Percentiles rank a stretch among this genome's conserved stretches.
These are phyloP conservation scores for Sarocladium kiliense DNA, from an alignment of 2,329 filamentous ascomycete species.

Conservation along the genomic window DNA sequence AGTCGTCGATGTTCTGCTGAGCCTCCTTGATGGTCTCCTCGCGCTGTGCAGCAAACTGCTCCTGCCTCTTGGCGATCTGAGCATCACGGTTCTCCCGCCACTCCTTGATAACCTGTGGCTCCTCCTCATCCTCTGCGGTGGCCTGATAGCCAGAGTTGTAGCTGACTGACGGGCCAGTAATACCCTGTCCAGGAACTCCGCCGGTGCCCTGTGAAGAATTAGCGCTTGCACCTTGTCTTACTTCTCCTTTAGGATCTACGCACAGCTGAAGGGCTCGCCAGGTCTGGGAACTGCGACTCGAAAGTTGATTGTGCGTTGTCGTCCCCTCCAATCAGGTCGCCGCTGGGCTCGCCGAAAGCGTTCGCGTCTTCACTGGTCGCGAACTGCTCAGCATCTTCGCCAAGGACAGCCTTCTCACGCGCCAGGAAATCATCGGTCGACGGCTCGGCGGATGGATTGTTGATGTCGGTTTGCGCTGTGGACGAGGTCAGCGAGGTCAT, in stretches of 20 bases:
- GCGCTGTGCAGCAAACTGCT: constrained; percentile 78
- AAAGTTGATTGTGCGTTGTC: constrained; percentile 55
- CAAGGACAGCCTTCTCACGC: constrained; percentile 83
- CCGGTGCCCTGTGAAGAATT: constrained; percentile 22
- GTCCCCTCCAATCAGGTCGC: constrained; percentile 68
- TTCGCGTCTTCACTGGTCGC: constrained; percentile 67
- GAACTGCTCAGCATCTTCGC: constrained; percentile 92
- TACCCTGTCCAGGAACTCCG: constrained; percentile 19
- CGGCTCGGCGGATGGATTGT: constrained; percentile 50
- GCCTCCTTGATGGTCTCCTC: constrained; percentile 83
- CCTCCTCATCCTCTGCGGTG: constrained; percentile 63
- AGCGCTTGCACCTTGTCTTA: constrained; percentile 10
- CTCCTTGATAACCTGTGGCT: constrained; percentile 81
- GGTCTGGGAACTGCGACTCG: constrained; percentile 85
- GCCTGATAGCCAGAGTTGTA: constrained; percentile 59
- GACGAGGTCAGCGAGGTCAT: constrained; percentile 5
- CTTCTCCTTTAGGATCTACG: constrained; percentile 12
- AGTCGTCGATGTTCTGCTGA: constrained; percentile 93
- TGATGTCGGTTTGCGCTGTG: constrained; percentile 63
- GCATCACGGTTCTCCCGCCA: constrained; percentile 90
- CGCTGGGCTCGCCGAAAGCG: constrained; percentile 57
- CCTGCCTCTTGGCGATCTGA: constrained; percentile 75
- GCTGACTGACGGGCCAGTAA: constrained; percentile 66
- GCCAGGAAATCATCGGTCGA: constrained; percentile 81
- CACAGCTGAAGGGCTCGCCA: constrained; percentile 40